A percentile compares a stretch with the other conserved stretches of the same genome.
Evolutionary conservation across 176 grass and related monocot genomes (phyloP).

Genomic region (Raddia distichophylla): DNA sequence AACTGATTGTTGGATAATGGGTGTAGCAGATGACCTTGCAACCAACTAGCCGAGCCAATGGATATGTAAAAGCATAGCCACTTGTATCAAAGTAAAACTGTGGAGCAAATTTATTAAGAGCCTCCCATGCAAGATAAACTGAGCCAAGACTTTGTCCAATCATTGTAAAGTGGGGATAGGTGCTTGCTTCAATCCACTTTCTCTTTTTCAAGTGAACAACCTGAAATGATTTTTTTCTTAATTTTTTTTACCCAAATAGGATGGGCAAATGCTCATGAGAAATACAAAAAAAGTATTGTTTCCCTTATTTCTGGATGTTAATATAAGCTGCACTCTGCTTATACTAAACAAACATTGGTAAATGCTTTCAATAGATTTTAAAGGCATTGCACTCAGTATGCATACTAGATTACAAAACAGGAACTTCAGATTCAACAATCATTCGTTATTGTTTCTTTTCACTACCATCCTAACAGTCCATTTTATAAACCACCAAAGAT

Average conservation of each 20-base stretch:
- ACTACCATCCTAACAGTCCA: neutral
- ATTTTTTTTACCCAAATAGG: neutral
- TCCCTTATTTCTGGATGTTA: neutral
- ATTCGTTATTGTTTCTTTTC: neutral
- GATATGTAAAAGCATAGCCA: slow-evolving; percentile 97
- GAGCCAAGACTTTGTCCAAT: slow-evolving; percentile 96
- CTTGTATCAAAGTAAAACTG: slow-evolving; percentile 93
- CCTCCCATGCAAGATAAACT: slow-evolving; percentile 89
- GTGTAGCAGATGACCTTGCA: slow-evolving; percentile 91
- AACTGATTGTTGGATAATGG: slow-evolving; percentile 97
- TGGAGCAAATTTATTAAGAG: slow-evolving; percentile 71
- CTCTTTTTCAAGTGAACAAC: slow-evolving; percentile 80
- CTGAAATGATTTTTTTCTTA: slow-evolving; percentile 30
- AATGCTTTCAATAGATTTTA: neutral
- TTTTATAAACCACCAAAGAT: neutral
- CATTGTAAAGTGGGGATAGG: slow-evolving; percentile 90
- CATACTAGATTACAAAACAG: neutral
- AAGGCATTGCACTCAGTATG: neutral
- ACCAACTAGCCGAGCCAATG: slow-evolving; percentile 78
- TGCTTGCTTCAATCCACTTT: slow-evolving; percentile 92
- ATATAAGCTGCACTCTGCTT: neutral
- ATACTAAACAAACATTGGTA: neutral
- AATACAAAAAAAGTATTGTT: neutral
- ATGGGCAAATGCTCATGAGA: neutral
- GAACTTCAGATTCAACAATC: neutral